These are phyloP conservation scores for Podospora anserina DNA, from an alignment of 495 filamentous ascomycete genomes.

Conservation along the genomic window DNA sequence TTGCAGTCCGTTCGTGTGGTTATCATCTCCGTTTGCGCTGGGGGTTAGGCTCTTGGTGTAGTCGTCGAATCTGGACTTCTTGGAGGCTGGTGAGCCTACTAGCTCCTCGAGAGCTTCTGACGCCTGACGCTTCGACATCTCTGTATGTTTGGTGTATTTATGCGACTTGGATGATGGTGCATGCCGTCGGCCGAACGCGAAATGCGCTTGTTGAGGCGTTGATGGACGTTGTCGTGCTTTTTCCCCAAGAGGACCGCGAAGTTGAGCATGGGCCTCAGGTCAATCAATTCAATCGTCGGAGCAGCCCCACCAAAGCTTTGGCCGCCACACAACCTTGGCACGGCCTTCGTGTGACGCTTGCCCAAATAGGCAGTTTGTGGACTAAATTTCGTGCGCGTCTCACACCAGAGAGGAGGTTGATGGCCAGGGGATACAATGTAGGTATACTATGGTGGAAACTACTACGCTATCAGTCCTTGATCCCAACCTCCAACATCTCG, in stretches of 20 bases:
- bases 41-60: conserved; percentile 38
- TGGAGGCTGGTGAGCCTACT: conserved; percentile 67
- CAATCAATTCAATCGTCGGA: neutral
- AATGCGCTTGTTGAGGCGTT: neutral
- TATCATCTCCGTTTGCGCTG: conserved; percentile 24
- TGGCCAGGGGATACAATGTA: conserved; percentile 67
- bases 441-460: conserved; percentile 71
- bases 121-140: conserved; percentile 64
- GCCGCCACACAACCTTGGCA: conserved; percentile 1
- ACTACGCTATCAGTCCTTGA: conserved; percentile 39
- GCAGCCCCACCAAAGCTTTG: conserved; percentile 9
- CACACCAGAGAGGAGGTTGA: conserved; percentile 44
- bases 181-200: neutral
- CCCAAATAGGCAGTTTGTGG: neutral
- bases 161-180: neutral
- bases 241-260: neutral
- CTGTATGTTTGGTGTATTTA: neutral
- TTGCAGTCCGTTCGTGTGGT: neutral
- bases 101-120: conserved; percentile 70
- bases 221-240: neutral
- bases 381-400: neutral
- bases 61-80: conserved; percentile 68
- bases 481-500: conserved; percentile 56
- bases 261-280: conserved; percentile 3
- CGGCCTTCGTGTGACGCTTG: neutral